Conservation (phyloP, 106 monocot species). For the Dendrobium nobile region DNA sequence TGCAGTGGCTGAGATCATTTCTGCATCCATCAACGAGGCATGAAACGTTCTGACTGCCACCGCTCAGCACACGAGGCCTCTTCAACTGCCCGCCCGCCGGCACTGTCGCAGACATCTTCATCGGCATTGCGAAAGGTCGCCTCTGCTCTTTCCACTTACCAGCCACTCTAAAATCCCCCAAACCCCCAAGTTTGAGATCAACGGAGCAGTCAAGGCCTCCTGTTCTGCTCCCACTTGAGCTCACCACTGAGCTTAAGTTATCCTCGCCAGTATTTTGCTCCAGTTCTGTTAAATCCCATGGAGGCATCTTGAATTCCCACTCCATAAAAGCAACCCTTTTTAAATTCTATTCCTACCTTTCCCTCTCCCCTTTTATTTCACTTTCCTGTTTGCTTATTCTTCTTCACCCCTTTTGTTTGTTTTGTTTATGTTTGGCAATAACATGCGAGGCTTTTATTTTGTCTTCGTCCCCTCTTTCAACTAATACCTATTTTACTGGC, state of each 20-base stretch:
- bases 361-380: background rate
- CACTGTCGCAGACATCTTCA: background rate
- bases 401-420: background rate
- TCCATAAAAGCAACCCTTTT: conserved; percentile 39
- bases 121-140: background rate
- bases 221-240: conserved; percentile 8
- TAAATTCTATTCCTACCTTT: background rate
- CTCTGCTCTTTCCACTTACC: conserved; percentile 32
- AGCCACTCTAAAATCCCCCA: conserved; percentile 23
- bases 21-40: conserved; percentile 52
- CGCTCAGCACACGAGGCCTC: conserved; percentile 17
- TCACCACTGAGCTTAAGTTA: conserved; percentile 16
- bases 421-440: background rate
- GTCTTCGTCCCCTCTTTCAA: background rate
- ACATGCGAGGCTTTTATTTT: background rate
- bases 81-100: conserved; percentile 20
- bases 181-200: conserved; percentile 39
- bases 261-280: conserved; percentile 25
- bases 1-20: conserved; percentile 45
- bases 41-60: conserved; percentile 14
- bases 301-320: conserved; percentile 57
- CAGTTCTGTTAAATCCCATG: conserved; percentile 59
- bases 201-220: conserved; percentile 28
- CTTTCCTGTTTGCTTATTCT: conserved; percentile 1
- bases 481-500: background rate